Base-by-base conservation (phyloP, 1,139 yeast genomes). In the Yamadazyma pseudoaaseri region DNA sequence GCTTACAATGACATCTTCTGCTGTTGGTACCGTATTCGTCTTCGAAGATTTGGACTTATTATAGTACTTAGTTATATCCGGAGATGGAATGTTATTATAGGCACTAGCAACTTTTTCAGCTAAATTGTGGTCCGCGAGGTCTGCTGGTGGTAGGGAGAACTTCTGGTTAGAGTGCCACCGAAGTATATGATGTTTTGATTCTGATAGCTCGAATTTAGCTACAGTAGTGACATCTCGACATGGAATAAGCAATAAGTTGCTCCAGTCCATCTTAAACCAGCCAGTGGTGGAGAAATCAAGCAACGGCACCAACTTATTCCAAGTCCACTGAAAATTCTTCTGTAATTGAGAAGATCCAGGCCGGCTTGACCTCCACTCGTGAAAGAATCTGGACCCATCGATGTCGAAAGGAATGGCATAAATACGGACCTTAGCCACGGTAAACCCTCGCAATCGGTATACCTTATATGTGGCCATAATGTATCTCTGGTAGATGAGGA, bases 351-450 rank as follows among this genome's bases (percentile, higher is more conserved):
- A 23, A 14, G 39, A 38, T 27, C 44, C 45, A 4, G 54, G 55
- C 24, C 46, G 33, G 4, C 38, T 26, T 3, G 29, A 34, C 37
- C 76, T 56, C 62, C 66, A 65, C 16, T 52, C 56, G 1, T 45
- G 47, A 3, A 75, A 38, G 30, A 42, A 49, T 15, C 63, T 43
- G 6, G 60, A 51, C 0, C 74, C 73, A 0, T 52, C 49, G 1
- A 65, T 48, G 51, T 79, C 84, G 3, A 46, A 39, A 0, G 82
- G 79, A 1, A 79, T 46, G 2, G 61, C 52, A 43, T 77, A 80
- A 1, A 80, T 44, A 39, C 86, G 58, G 2, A 77, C 55, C 34
- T 51, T 63, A 30, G 59, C 60, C 4, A 62, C 33, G 2, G 41
- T 20, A 3, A 44, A 20, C 9, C 21, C 13, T 4, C 27, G 27